Evolutionary conservation across 768 basidiomycete genomes (phyloP).

Genomic region (Coprinopsis sp.): DNA sequence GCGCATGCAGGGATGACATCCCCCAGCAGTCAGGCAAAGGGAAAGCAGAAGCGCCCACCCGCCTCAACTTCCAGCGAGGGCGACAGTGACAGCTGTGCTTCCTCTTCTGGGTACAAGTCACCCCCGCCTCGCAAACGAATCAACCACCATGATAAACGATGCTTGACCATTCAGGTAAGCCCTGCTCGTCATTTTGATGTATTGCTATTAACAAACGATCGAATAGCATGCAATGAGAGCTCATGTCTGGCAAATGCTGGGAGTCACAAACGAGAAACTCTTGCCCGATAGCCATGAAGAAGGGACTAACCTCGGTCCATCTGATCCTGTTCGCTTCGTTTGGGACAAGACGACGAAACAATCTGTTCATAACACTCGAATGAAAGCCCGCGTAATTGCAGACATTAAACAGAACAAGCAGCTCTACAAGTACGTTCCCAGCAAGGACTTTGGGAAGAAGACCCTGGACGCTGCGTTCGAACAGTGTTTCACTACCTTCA

Average conservation of each 20-base stretch:
- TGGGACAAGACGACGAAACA: constrained; percentile 78
- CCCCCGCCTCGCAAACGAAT: constrained; percentile 31
- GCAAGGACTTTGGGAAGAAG: constrained; percentile 63
- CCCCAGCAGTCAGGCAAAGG: no score
- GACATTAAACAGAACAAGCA: constrained; percentile 55
- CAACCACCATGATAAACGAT: constrained; percentile 61
- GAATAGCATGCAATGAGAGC: constrained; percentile 64
- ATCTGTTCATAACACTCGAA: constrained; percentile 66
- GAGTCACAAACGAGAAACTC: constrained; percentile 47
- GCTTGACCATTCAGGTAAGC: constrained; percentile 64
- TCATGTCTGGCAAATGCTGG: constrained; percentile 61
- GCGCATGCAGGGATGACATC: no score
- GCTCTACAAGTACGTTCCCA: constrained; percentile 58
- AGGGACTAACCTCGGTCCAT: constrained; percentile 37
- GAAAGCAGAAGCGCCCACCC: constrained; percentile 8
- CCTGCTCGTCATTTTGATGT: background rate
- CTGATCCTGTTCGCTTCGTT: constrained; percentile 67
- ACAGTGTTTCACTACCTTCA: constrained; percentile 62
- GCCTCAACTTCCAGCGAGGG: constrained; percentile 1
- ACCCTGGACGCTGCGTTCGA: constrained; percentile 60
- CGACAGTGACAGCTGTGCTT: constrained; percentile 4
- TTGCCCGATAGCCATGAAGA: constrained; percentile 62
- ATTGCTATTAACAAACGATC: constrained; percentile 1
- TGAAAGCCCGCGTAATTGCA: constrained; percentile 60
- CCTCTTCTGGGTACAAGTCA: constrained; percentile 1